These are phyloP conservation scores for Rhinocladiella mackenziei DNA, from an alignment of 2,329 filamentous ascomycete species.

Conservation along the genomic window DNA sequence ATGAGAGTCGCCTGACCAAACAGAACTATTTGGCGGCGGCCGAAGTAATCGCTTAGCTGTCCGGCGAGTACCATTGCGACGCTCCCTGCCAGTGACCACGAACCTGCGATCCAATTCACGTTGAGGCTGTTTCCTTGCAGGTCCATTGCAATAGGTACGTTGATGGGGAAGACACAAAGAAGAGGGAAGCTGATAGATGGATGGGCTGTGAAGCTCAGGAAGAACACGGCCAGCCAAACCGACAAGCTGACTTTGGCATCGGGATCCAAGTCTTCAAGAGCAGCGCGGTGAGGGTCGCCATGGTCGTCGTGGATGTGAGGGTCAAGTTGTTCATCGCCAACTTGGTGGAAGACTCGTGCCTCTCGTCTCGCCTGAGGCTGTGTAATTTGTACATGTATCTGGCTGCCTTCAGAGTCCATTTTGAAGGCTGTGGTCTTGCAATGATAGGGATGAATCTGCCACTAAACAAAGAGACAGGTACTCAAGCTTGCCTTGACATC, in stretches of 20 bases:
- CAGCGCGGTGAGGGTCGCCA: constrained; percentile 6
- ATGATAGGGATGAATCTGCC: too few relatives aligned
- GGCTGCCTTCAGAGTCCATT: too few relatives aligned
- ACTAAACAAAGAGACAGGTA: too few relatives aligned
- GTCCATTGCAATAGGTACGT: constrained; percentile 1
- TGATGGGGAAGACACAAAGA: not conserved
- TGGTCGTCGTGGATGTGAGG: constrained; percentile 3
- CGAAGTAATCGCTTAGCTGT: constrained; percentile 10
- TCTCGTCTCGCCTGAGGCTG: too few relatives aligned
- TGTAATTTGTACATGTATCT: too few relatives aligned
- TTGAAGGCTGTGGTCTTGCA: too few relatives aligned
- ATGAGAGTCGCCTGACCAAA: constrained; percentile 2
- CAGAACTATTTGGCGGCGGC: constrained; percentile 1
- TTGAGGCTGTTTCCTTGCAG: constrained; percentile 1
- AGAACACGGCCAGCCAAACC: constrained; percentile 5
- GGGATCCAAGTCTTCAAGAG: constrained; percentile 3
- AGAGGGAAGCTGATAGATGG: constrained; percentile 6
- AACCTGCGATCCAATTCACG: constrained; percentile 8
- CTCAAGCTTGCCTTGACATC: too few relatives aligned
- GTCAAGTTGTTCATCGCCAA: constrained; percentile 13
- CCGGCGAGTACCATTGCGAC: constrained; percentile 7
- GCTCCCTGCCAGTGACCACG: constrained; percentile 8
- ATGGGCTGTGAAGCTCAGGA: constrained; percentile 8
- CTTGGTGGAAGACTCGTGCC: too few relatives aligned
- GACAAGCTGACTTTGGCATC: constrained; percentile 1